Evolutionary conservation across 2,329 filamentous ascomycete genomes (phyloP).

Genomic region (Ophiostoma quercus): DNA sequence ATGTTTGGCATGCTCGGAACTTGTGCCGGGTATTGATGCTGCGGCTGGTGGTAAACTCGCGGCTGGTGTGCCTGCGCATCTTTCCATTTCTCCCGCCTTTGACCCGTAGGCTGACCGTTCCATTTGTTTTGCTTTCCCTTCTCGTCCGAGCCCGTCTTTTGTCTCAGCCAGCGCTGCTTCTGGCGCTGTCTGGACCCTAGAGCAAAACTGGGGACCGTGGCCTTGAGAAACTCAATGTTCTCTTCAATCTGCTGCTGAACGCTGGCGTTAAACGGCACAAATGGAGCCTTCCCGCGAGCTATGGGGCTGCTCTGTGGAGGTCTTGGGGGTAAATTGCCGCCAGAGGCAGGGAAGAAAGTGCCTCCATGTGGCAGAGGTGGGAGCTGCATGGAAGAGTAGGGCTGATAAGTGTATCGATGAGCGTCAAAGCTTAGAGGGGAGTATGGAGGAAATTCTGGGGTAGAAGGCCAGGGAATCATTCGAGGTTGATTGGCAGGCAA

Average conservation of each 20-base stretch:
- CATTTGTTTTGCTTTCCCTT: background rate
- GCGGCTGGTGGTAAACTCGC: background rate
- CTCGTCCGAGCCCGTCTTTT: background rate
- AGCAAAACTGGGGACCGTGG: constrained; percentile 26
- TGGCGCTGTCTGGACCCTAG: constrained; percentile 24
- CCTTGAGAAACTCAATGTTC: constrained; percentile 25
- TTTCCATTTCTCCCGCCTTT: background rate
- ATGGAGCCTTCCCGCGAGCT: background rate
- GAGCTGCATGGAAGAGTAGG: background rate
- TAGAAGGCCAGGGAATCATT: background rate
- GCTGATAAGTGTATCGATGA: background rate
- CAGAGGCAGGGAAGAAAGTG: background rate
- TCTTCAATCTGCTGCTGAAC: constrained; percentile 28
- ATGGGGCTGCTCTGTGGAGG: background rate
- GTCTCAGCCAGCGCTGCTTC: constrained; percentile 19
- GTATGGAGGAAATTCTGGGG: background rate
- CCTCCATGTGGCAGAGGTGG: background rate
- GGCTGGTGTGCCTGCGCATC: background rate
- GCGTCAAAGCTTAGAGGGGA: background rate
- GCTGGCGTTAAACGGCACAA: constrained; percentile 16
- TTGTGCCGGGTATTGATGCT: background rate
- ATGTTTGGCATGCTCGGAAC: background rate
- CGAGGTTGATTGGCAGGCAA: background rate
- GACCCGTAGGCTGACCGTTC: background rate
- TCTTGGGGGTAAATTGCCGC: background rate